phyloP scores from a whole-genome alignment of 768 basidiomycete species.

The Boletus subcaerulescens region DNA sequence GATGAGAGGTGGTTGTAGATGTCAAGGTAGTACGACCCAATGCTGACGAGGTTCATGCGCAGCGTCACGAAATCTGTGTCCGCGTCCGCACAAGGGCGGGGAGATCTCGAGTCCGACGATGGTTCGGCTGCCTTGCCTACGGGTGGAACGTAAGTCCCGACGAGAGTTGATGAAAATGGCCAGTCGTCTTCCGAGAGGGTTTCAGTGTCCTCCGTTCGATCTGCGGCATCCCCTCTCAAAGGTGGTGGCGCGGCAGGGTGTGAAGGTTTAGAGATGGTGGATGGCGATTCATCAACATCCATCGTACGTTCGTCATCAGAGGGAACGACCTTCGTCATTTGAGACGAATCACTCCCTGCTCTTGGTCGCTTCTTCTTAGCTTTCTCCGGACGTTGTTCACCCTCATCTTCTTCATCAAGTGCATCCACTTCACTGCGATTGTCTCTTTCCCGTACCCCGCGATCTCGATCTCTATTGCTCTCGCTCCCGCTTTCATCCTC shows the following conservation, averaged over 20 bases:
- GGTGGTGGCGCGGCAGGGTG: background rate
- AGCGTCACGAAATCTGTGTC: slow-evolving; percentile 15
- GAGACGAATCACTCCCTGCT: slow-evolving; percentile 14
- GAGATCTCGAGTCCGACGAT: background rate
- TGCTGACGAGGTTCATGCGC: slow-evolving; percentile 17
- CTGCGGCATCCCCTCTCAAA: background rate
- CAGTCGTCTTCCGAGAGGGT: slow-evolving; percentile 16
- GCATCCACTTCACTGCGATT: slow-evolving; percentile 14
- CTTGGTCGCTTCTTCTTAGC: slow-evolving; percentile 7
- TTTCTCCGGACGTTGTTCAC: background rate
- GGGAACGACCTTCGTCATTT: slow-evolving; percentile 16
- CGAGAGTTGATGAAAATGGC: slow-evolving; percentile 25
- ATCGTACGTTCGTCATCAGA: slow-evolving; percentile 28
- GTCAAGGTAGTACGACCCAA: slow-evolving; percentile 23
- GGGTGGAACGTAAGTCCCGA: slow-evolving; percentile 18
- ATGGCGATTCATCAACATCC: slow-evolving; percentile 22
- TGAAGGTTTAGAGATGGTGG: slow-evolving; percentile 19
- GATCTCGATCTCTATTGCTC: slow-evolving; percentile 5
- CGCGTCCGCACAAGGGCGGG: background rate
- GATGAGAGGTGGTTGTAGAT: slow-evolving; percentile 7
- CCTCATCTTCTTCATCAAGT: slow-evolving; percentile 6
- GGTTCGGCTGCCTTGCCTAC: slow-evolving; percentile 10
- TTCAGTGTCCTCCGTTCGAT: background rate
- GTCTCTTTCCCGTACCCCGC: background rate
- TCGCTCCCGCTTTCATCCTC: slow-evolving; percentile 17